phyloP scores from a whole-genome alignment of 140 eudicot species.

The Anethum foeniculum region DNA sequence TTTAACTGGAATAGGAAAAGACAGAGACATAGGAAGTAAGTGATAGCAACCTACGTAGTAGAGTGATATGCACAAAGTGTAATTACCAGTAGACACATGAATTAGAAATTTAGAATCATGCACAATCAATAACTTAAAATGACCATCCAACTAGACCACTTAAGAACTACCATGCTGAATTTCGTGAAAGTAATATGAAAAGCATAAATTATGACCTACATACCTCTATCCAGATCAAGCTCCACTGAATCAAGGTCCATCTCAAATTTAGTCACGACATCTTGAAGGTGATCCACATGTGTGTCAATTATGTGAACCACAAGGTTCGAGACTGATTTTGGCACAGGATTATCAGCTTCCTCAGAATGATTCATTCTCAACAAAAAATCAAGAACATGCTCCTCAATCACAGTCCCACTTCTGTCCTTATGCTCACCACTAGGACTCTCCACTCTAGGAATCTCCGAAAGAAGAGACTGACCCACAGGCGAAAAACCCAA shows the following conservation, averaged over 20 bases:
- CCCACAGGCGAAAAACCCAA: slow-evolving; percentile 78
- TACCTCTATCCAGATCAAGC: slow-evolving; percentile 87
- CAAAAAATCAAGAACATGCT: slow-evolving; percentile 86
- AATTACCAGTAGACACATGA: neutral
- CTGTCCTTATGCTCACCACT: slow-evolving; percentile 35
- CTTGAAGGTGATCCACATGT: slow-evolving; percentile 95
- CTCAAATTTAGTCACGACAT: slow-evolving; percentile 86
- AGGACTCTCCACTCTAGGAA: slow-evolving; percentile 85
- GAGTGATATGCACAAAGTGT: neutral
- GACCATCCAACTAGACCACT: neutral
- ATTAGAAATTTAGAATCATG: neutral
- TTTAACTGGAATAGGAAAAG: neutral
- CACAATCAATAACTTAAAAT: neutral
- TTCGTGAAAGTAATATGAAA: neutral
- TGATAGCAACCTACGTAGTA: neutral
- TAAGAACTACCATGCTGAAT: neutral
- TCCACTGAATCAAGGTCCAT: slow-evolving; percentile 88
- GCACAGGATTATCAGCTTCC: slow-evolving; percentile 98
- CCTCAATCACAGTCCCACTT: slow-evolving; percentile 62
- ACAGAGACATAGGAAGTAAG: neutral
- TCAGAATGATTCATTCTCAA: slow-evolving; percentile 95
- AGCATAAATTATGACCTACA: slow-evolving; percentile 3
- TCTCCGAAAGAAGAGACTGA: slow-evolving; percentile 74
- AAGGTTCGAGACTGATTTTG: slow-evolving; percentile 74
- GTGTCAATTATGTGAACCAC: slow-evolving; percentile 90